Evolutionary conservation across 2,329 filamentous ascomycete species (phyloP).

Genomic region (Fusarium coicis): DNA sequence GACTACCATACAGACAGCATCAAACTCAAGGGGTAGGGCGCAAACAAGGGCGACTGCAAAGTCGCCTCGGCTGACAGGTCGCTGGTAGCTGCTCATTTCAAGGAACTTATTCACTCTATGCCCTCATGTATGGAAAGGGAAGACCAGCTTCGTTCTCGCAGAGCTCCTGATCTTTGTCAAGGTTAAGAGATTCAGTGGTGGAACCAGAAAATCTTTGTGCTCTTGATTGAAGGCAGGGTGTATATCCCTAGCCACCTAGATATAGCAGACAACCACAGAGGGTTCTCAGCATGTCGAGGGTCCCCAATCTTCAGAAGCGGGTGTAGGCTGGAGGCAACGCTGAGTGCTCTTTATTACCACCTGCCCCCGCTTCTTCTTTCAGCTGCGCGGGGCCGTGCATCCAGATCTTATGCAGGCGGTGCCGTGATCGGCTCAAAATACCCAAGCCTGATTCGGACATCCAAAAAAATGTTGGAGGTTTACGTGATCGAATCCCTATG

Average conservation of each 20-base stretch:
- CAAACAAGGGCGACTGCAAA: not conserved
- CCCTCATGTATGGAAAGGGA: accelerated
- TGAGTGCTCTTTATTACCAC: not conserved
- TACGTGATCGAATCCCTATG: accelerated
- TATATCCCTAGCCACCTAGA: too few species aligned
- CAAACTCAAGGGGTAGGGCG: not conserved
- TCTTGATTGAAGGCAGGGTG: not conserved
- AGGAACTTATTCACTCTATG: accelerated
- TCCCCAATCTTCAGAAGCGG: not conserved
- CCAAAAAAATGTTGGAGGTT: too few species aligned
- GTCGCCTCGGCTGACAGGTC: not conserved
- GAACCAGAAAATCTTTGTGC: too few species aligned
- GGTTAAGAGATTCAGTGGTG: too few species aligned
- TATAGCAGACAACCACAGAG: too few species aligned
- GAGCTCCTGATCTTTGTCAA: accelerated
- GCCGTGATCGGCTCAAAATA: accelerated
- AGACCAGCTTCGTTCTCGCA: accelerated
- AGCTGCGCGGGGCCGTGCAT: too few species aligned
- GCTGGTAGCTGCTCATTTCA: not conserved
- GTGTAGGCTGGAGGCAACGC: not conserved
- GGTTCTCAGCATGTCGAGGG: accelerated
- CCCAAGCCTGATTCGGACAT: not conserved
- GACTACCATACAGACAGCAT: not conserved
- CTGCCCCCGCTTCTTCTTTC: not conserved
- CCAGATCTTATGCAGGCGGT: accelerated